A percentile compares a stretch with the other conserved stretches of the same genome.
These are phyloP conservation scores for Sclerotinia spermophila DNA, from an alignment of 2,329 filamentous ascomycete species.

Conservation along the genomic window DNA sequence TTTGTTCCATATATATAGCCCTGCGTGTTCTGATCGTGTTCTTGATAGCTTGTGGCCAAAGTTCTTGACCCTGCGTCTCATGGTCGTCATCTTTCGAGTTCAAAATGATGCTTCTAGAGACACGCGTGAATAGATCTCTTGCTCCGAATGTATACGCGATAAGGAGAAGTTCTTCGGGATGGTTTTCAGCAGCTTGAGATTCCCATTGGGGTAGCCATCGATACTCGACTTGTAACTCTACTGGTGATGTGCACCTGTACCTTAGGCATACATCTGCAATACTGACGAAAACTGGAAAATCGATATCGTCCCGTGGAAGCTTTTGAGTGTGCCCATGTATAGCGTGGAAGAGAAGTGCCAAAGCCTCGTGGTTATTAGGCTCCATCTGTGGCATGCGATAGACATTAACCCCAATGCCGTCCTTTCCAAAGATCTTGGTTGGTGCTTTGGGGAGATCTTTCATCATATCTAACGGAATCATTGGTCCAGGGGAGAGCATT, in stretches of 20 bases:
- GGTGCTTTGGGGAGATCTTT: conserved; percentile 32
- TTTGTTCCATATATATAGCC: conserved; percentile 49
- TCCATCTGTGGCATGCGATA: conserved; percentile 54
- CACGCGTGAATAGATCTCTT: conserved; percentile 46
- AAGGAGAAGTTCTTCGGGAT: conserved; percentile 48
- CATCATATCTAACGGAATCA: conserved; percentile 25
- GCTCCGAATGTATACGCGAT: conserved; percentile 53
- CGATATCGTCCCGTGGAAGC: conserved; percentile 44
- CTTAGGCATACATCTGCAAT: conserved; percentile 49
- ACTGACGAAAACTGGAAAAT: conserved; percentile 49
- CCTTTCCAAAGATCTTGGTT: conserved; percentile 41
- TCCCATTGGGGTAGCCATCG: conserved; percentile 52
- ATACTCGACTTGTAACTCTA: conserved; percentile 50
- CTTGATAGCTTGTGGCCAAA: conserved; percentile 47
- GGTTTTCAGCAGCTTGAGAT: conserved; percentile 44
- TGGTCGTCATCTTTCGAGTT: conserved; percentile 44
- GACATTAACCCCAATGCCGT: conserved; percentile 45
- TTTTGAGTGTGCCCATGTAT: conserved; percentile 48
- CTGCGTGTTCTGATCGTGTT: conserved; percentile 49
- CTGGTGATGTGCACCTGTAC: conserved; percentile 50
- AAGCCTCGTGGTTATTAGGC: conserved; percentile 41
- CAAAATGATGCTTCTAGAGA: conserved; percentile 49
- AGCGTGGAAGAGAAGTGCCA: conserved; percentile 49
- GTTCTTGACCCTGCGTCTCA: conserved; percentile 42
- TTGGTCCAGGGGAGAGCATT: conserved; percentile 41